Percentiles rank a stretch among this genome's conserved stretches.
phyloP scores from a whole-genome alignment of 139 green algal species.

The Tetraselmis striata region DNA sequence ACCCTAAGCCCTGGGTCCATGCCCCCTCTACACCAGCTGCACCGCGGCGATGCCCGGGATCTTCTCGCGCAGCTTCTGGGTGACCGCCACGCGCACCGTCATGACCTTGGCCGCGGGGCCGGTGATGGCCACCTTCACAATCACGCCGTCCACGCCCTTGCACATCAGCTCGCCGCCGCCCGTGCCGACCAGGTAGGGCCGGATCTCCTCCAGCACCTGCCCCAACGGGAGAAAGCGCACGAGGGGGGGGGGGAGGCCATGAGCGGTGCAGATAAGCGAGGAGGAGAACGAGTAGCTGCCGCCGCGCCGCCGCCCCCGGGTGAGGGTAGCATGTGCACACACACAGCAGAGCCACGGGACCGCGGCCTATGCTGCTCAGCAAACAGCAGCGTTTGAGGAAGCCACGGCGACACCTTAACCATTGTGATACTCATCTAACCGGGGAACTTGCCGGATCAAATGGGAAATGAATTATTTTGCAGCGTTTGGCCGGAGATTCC shows the following conservation, averaged over 20 bases:
- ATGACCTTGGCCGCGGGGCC: slow-evolving; percentile 91
- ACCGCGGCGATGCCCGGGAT: slow-evolving; percentile 95
- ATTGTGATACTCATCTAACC: no score
- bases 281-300: no score
- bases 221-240: slow-evolving; percentile 19
- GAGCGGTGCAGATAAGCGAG: no score
- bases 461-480: no score
- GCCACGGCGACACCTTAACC: no score
- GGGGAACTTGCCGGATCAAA: no score
- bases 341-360: no score
- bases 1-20: neutral
- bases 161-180: slow-evolving; percentile 87
- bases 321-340: no score
- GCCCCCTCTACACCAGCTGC: slow-evolving; percentile 87
- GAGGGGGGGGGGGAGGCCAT: neutral
- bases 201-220: slow-evolving; percentile 63
- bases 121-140: slow-evolving; percentile 91
- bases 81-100: slow-evolving; percentile 97
- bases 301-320: no score
- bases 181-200: slow-evolving; percentile 90
- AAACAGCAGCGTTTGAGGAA: no score
- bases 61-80: slow-evolving; percentile 97
- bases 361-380: no score
- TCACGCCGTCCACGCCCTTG: slow-evolving; percentile 80
- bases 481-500: no score